Evolutionary conservation across 495 filamentous ascomycete genomes (phyloP), one percentile per base, ranked within the genome.

Genomic region (Aspergillus saccharolyticus): DNA sequence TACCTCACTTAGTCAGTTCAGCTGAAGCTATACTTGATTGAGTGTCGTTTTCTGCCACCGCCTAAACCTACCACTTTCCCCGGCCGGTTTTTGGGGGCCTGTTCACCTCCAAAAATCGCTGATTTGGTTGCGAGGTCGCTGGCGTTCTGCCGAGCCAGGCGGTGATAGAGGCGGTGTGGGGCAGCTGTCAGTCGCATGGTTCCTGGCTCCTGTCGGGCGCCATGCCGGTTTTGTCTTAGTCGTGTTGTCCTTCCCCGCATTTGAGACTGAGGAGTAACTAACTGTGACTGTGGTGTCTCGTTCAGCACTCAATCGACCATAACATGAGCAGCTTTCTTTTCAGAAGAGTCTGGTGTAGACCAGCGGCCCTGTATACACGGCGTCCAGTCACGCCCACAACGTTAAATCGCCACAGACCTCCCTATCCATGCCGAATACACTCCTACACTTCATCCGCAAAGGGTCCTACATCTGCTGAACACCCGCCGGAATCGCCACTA

Each of bases 311-410:
- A n/a, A 9, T 28, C 25, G 3, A 28, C 25, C 25, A 28, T 4
- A 57, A 14, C 19, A 76, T 76, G 74, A 70, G 65, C 43, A 63
- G 64, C 42, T 56, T 65, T 46, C 28, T 74, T 2, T 33, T 74
- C 44, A 56, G 65, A 62, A 60, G 62, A 43, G 62, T 67, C 21
- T 64, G 53, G 52, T 65, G 68, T 60, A 65, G 66, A 42, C 54
- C 66, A 61, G 70, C 67, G 16, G 18, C 63, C 1, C 24, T 72
- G 12, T 65, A 67, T 49, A 24, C 18, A 18, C 9, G 20, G 64
- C 72, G 14, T 63, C 68, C 45, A 19, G 65, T 5, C 59, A 65
- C 3, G 45, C 65, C 8, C 64, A 63, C n/a, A 45, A 17, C 44
- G 19, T 4, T 28, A 28, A 3, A 3, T 3, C 25, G 25, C 25